Conservation (phyloP, 106 monocot genomes). For the Triglochin maritima region DNA sequence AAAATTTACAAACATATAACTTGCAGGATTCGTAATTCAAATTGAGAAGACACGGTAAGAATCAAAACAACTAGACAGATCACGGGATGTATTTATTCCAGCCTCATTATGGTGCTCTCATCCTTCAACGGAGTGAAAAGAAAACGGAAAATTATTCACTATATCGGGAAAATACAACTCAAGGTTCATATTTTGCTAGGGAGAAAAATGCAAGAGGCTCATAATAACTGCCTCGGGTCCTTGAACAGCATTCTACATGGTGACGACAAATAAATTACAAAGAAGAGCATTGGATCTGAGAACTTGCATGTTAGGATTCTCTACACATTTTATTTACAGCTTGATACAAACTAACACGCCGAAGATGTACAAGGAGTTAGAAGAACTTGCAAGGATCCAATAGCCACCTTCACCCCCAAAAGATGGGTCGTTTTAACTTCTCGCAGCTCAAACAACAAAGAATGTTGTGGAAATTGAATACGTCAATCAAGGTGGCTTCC, state of each 20-base stretch:
- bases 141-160: no score
- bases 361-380: background rate
- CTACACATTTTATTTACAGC: constrained; percentile 6
- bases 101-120: no score
- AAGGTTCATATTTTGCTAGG: background rate
- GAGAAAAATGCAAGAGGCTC: background rate
- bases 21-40: no score
- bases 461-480: background rate
- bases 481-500: background rate
- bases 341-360: background rate
- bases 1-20: no score
- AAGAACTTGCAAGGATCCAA: background rate
- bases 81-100: no score
- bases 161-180: no score
- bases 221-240: background rate
- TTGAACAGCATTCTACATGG: background rate
- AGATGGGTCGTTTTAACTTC: no score
- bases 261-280: background rate
- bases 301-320: background rate
- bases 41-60: no score
- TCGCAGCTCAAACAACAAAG: background rate
- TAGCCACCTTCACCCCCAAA: background rate
- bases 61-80: no score
- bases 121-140: no score
- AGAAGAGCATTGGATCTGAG: background rate